Evolutionary conservation across 768 basidiomycete genomes (phyloP), one percentile per base, ranked within the genome.

Genomic region (Lactifluus pinguis): DNA sequence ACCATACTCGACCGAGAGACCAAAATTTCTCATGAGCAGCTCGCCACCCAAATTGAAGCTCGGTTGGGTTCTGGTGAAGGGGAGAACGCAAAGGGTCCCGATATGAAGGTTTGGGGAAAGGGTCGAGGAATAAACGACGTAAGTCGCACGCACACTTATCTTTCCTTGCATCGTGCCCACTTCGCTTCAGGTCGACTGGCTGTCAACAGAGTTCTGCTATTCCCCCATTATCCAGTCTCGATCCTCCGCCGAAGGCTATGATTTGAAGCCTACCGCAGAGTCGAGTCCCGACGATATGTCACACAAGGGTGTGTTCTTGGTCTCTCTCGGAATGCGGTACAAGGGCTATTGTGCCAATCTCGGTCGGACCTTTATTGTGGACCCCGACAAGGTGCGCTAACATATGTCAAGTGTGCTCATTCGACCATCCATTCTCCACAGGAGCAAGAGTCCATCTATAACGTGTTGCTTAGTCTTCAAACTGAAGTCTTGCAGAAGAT

Each of bases 211-310:
- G 72, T 95, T 95, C 74, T 89, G 90, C 66, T 98, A 95, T 72
- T 83, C 90, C 2, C 94, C 95, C 2, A 95, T 98, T 71, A 91
- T 98, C 69, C 95, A 98, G 66, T 98, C 95, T 6, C 87, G 87
- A 45, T 88, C 91, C 8, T 87, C 87, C 39, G 82, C 79, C 61
- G 78, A 81, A 10, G 89, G 91, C 7, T 98, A 95, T 71, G 95
- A 98, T 71, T 77, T 98, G 51, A 84, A 86, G 60, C 86, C 87
- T 44, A 89, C 87, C 1, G 92, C 92, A 0, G 86, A 92, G 71
- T 93, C 95, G 6, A 86, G 91, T 21, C 76, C 82, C 30, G 89
- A 95, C 68, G 79, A 80, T 60, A 87, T 98, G 65, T 85, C 89
- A 52, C 83, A 89, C 74, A 86, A 89, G 68, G 95, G 95, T 19